These are phyloP conservation scores for Durusdinium trenchii DNA, from an alignment of 73 alveolate species.

Conservation along the genomic window DNA sequence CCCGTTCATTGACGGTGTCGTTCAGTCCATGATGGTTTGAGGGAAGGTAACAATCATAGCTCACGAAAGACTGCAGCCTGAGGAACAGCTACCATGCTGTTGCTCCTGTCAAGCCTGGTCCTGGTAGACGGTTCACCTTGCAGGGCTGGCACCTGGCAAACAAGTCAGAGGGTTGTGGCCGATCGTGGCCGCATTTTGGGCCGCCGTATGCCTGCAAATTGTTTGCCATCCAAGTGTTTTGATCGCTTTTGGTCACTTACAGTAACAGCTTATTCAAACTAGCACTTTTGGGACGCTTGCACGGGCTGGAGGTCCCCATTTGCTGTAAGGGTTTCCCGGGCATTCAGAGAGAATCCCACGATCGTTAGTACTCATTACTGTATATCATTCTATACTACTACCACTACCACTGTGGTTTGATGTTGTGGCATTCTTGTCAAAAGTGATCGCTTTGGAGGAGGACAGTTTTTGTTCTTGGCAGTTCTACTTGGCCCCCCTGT, in stretches of 20 bases:
- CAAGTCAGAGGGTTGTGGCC: neutral
- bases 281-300: neutral
- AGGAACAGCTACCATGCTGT: conserved; percentile 90
- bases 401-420: too few species aligned
- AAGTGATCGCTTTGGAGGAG: too few species aligned
- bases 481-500: too few species aligned
- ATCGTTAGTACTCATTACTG: too few species aligned
- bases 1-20: neutral
- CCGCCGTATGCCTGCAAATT: neutral
- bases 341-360: too few species aligned
- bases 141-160: conserved; percentile 31
- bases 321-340: neutral
- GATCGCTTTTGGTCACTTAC: neutral
- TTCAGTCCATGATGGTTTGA: neutral
- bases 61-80: neutral
- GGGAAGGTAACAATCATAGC: neutral
- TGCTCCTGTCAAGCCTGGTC: conserved; percentile 25
- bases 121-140: conserved; percentile 55
- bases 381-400: too few species aligned
- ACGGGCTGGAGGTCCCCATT: neutral
- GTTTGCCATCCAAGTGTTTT: neutral
- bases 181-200: neutral
- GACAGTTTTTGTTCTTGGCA: too few species aligned
- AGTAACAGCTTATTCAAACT: neutral
- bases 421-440: too few species aligned